A percentile compares a stretch with the other conserved stretches of the same genome.
phyloP scores from a whole-genome alignment of 495 filamentous ascomycete species.

The Tuber calosporum region DNA sequence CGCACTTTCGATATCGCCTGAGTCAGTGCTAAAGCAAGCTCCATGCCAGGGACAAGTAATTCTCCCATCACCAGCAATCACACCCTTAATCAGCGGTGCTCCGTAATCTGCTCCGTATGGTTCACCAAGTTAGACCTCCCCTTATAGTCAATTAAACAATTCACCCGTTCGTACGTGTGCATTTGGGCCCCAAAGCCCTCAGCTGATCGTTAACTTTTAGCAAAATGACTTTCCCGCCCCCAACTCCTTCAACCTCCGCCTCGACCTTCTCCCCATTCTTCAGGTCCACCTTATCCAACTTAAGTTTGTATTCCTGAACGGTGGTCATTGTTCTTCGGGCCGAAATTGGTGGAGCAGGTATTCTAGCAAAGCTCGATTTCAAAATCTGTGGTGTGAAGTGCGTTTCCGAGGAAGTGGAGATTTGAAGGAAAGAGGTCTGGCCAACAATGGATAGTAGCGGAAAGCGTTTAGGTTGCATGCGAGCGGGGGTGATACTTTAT shows the following conservation, averaged over 20 bases:
- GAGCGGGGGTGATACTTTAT: not conserved
- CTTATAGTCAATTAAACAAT: too few species aligned
- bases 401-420: not conserved
- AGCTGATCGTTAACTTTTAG: slow-evolving; percentile 66
- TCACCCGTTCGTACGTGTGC: slow-evolving; percentile 61
- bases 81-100: slow-evolving; percentile 75
- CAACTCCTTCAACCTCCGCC: slow-evolving; percentile 79
- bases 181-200: slow-evolving; percentile 74
- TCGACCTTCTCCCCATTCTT: slow-evolving; percentile 76
- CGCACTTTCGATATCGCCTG: slow-evolving; percentile 76
- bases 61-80: slow-evolving; percentile 71
- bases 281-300: slow-evolving; percentile 64
- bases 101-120: slow-evolving; percentile 40
- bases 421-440: not conserved
- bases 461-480: not conserved
- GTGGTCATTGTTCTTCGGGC: slow-evolving; percentile 25
- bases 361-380: not conserved
- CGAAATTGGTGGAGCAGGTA: not conserved
- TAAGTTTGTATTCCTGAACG: slow-evolving; percentile 69
- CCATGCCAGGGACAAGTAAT: slow-evolving; percentile 77
- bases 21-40: slow-evolving; percentile 81
- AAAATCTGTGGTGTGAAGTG: not conserved
- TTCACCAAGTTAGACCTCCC: slow-evolving; percentile 6
- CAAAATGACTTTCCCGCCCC: slow-evolving; percentile 76
- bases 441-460: not conserved